Conservation (phyloP, 495 filamentous ascomycete species). For the Penicillium verhagenii region DNA sequence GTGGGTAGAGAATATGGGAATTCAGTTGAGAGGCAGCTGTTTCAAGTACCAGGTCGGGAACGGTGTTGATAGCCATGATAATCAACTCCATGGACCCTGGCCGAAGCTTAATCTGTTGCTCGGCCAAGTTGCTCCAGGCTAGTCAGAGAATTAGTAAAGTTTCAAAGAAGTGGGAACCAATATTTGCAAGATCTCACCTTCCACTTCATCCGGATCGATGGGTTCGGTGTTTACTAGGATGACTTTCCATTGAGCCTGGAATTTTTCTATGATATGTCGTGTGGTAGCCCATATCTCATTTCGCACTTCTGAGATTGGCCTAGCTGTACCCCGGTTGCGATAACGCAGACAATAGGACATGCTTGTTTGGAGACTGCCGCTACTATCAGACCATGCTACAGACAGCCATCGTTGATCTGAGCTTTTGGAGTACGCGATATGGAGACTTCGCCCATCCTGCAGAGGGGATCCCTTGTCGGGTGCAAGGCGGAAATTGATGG, state of each 20-base stretch:
- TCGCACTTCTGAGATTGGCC: conserved; percentile 61
- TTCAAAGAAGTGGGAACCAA: neutral
- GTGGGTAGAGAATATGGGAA: conserved; percentile 32
- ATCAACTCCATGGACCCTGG: conserved; percentile 52
- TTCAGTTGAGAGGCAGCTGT: conserved; percentile 31
- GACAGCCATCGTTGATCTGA: conserved; percentile 83
- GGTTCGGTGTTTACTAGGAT: conserved; percentile 71
- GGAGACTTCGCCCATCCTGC: conserved; percentile 80
- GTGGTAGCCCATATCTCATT: conserved; percentile 87
- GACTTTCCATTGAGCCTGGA: conserved; percentile 76
- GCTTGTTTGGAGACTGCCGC: conserved; percentile 70
- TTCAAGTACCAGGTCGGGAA: conserved; percentile 62
- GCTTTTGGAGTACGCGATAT: conserved; percentile 82
- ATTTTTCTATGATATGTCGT: conserved; percentile 66
- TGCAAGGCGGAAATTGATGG: conserved; percentile 77
- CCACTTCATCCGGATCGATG: conserved; percentile 73
- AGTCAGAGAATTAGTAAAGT: conserved; percentile 1
- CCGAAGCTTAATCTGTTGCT: conserved; percentile 44
- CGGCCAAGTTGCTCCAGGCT: conserved; percentile 48
- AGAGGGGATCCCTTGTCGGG: conserved; percentile 57
- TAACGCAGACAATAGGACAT: conserved; percentile 77
- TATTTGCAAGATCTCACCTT: conserved; percentile 38
- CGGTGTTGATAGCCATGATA: conserved; percentile 63
- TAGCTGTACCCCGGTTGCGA: conserved; percentile 54
- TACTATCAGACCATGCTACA: conserved; percentile 89